Evolutionary conservation across 805 yeast species (phyloP).

Genomic region (Lachancea cidri): DNA sequence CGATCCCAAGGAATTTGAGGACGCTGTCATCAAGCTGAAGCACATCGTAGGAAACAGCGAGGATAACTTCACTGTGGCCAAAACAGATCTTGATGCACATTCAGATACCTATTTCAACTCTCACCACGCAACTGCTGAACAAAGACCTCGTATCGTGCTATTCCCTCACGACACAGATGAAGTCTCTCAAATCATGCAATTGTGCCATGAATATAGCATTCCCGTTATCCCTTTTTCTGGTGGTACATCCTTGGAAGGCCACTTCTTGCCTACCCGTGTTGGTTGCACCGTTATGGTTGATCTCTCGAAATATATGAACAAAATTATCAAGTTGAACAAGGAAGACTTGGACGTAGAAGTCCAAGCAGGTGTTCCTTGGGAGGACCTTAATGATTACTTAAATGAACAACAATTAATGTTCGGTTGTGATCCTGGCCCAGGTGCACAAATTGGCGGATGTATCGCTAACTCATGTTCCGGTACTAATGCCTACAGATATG

Average conservation of each 20-base stretch:
- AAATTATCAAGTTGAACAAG: constrained; percentile 50
- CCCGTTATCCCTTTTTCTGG: constrained; percentile 80
- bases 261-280: constrained; percentile 62
- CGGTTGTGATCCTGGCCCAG: constrained; percentile 79
- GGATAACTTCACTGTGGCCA: constrained; percentile 29
- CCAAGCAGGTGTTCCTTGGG: constrained; percentile 81
- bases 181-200: constrained; percentile 56
- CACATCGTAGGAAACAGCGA: constrained; percentile 35
- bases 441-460: constrained; percentile 77
- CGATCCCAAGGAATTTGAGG: constrained; percentile 35
- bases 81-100: constrained; percentile 44
- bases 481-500: constrained; percentile 71
- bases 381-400: constrained; percentile 52
- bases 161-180: constrained; percentile 64
- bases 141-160: constrained; percentile 53
- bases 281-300: constrained; percentile 63
- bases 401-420: constrained; percentile 49
- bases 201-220: constrained; percentile 53
- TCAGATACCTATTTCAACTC: constrained; percentile 58
- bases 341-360: constrained; percentile 67
- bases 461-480: constrained; percentile 76
- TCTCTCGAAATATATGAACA: constrained; percentile 49
- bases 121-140: constrained; percentile 55
- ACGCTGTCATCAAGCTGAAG: constrained; percentile 41
- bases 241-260: constrained; percentile 80